Evolutionary conservation across 805 yeast species (phyloP).

Genomic region (Lachancea thermotolerans): DNA sequence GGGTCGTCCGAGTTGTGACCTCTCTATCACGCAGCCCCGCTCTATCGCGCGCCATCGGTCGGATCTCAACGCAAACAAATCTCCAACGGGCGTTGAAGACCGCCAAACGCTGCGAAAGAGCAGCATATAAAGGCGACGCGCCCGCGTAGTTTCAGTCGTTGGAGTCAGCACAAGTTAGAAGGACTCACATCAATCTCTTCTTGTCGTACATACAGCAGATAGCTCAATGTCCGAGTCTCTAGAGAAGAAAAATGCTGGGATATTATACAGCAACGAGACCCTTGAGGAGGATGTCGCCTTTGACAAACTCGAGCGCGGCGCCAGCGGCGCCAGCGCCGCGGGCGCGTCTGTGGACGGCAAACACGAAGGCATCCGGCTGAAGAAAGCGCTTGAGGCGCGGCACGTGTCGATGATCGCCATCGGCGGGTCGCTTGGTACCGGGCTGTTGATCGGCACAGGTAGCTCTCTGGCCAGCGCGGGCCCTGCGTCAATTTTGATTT

Average conservation of each 20-base stretch:
- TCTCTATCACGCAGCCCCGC: too few species aligned
- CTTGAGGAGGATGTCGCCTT: background rate
- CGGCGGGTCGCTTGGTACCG: slow-evolving; percentile 82
- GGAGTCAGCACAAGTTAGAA: too few species aligned
- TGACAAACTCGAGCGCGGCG: background rate
- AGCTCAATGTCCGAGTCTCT: background rate
- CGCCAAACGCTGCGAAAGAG: background rate
- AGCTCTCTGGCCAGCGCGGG: slow-evolving; percentile 65
- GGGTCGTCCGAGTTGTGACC: too few species aligned
- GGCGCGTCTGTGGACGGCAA: slow-evolving; percentile 10
- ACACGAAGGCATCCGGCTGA: slow-evolving; percentile 16
- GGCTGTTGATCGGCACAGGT: slow-evolving; percentile 72
- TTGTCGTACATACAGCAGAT: background rate
- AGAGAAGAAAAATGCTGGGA: background rate
- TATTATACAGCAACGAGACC: background rate
- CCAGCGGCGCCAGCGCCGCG: background rate
- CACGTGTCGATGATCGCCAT: slow-evolving; percentile 70
- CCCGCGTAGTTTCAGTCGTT: too few species aligned
- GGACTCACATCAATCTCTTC: too few species aligned
- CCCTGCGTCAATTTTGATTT: slow-evolving; percentile 46
- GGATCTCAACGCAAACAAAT: background rate
- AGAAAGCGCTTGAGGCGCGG: slow-evolving; percentile 39
- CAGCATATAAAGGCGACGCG: too few species aligned
- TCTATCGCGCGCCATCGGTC: background rate
- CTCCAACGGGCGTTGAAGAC: background rate